A percentile compares a stretch with the other conserved stretches of the same genome.
These are phyloP conservation scores for Hygrocybe punicea DNA, from an alignment of 768 basidiomycete genomes.

Conservation along the genomic window DNA sequence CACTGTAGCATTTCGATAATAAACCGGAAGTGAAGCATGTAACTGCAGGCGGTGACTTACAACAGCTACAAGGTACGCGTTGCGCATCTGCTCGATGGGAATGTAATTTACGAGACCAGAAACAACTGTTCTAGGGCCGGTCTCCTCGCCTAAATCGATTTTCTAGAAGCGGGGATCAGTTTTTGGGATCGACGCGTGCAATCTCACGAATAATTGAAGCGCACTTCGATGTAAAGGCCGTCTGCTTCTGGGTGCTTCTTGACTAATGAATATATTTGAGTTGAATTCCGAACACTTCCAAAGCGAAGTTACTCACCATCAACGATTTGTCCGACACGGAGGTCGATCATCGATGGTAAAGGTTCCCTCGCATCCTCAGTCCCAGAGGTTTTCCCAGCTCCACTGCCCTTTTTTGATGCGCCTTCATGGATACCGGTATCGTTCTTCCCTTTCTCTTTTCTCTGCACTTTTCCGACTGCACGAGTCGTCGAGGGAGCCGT, in stretches of 20 bases:
- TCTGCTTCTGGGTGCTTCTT: neutral
- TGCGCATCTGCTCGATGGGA: slow-evolving; percentile 89
- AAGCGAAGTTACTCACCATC: slow-evolving; percentile 56
- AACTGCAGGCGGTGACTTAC: slow-evolving; percentile 41
- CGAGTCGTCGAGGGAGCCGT: neutral
- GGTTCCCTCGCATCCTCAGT: slow-evolving; percentile 76
- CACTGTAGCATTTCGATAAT: slow-evolving; percentile 45
- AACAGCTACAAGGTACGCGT: slow-evolving; percentile 78
- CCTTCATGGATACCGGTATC: slow-evolving; percentile 52
- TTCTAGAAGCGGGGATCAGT: slow-evolving; percentile 45
- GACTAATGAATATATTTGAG: neutral
- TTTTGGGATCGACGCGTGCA: neutral
- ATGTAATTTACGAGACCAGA: slow-evolving; percentile 97
- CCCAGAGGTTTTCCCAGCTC: slow-evolving; percentile 32
- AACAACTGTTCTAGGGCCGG: slow-evolving; percentile 92
- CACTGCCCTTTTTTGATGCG: slow-evolving; percentile 41
- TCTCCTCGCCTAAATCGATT: slow-evolving; percentile 95
- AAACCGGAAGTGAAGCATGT: neutral
- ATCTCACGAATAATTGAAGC: slow-evolving; percentile 10
- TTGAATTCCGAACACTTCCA: neutral
- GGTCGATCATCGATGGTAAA: slow-evolving; percentile 93
- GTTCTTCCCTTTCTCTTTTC: slow-evolving; percentile 16
- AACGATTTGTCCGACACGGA: slow-evolving; percentile 89
- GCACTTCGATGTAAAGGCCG: slow-evolving; percentile 89
- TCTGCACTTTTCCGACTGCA: slow-evolving; percentile 2